Conservation (phyloP, 805 yeast genomes). For the Teunomyces barrocoloradensis region DNA sequence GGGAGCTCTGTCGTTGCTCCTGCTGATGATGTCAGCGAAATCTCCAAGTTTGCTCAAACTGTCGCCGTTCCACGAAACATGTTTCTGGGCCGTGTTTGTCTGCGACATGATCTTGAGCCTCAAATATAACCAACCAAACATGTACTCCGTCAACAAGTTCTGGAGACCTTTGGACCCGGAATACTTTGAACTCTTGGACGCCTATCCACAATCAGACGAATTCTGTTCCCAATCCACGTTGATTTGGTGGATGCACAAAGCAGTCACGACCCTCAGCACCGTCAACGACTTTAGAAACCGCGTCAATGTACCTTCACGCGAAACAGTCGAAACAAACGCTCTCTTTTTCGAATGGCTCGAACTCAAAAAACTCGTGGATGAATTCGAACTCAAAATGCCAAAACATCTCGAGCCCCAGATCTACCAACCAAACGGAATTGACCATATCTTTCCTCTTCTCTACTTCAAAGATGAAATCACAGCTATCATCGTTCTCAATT, state of each 20-base stretch:
- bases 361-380: slow-evolving; percentile 24
- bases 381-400: slow-evolving; percentile 30
- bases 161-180: slow-evolving; percentile 35
- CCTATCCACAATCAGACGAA: slow-evolving; percentile 3
- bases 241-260: slow-evolving; percentile 38
- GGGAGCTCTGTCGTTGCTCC: slow-evolving; percentile 35
- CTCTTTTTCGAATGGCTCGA: slow-evolving; percentile 26
- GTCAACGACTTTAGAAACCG: slow-evolving; percentile 30
- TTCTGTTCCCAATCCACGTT: slow-evolving; percentile 13
- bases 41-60: slow-evolving; percentile 20
- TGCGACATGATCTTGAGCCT: slow-evolving; percentile 36
- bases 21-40: slow-evolving; percentile 23
- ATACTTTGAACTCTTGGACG: slow-evolving; percentile 19
- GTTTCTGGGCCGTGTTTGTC: slow-evolving; percentile 36
- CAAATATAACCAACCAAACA: slow-evolving; percentile 28
- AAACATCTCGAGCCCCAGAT: slow-evolving; percentile 29
- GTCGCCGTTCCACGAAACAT: slow-evolving; percentile 30
- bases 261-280: slow-evolving; percentile 24
- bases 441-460: slow-evolving; percentile 28
- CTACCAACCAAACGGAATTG: slow-evolving; percentile 22
- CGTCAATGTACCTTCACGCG: slow-evolving; percentile 23
- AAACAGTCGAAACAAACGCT: slow-evolving; percentile 23
- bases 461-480: slow-evolving; percentile 35
- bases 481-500: slow-evolving; percentile 30
- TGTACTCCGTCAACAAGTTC: slow-evolving; percentile 28